Percentiles rank a stretch among this genome's conserved stretches.
Evolutionary conservation across 2,329 filamentous ascomycete genomes (phyloP).

Genomic region (Aotearoamyces nothofagi): DNA sequence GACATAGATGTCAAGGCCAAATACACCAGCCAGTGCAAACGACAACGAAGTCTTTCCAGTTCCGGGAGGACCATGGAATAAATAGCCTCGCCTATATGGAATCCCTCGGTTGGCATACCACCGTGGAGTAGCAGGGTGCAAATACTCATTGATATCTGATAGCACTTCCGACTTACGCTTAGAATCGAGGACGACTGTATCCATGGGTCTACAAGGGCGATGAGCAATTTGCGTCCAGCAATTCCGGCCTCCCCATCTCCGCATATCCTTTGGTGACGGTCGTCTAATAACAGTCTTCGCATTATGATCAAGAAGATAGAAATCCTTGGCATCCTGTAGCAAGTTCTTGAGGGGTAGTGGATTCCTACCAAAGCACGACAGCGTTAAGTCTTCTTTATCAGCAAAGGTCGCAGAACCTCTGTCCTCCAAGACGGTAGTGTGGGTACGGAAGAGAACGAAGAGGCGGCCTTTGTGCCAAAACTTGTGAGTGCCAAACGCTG

Average conservation of each 20-base stretch:
- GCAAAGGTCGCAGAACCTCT: slow-evolving; percentile 25
- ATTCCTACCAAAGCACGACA: slow-evolving; percentile 37
- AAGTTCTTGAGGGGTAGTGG: slow-evolving; percentile 38
- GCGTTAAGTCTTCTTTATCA: slow-evolving; percentile 34
- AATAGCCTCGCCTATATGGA: slow-evolving; percentile 60
- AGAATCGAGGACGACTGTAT: slow-evolving; percentile 59
- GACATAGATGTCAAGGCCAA: slow-evolving; percentile 51
- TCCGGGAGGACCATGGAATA: slow-evolving; percentile 63
- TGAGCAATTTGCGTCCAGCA: slow-evolving; percentile 42
- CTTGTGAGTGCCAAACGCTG: slow-evolving; percentile 33
- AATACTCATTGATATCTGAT: slow-evolving; percentile 62
- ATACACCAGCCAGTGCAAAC: slow-evolving; percentile 49
- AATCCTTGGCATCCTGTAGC: slow-evolving; percentile 34
- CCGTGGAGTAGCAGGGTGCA: slow-evolving; percentile 50
- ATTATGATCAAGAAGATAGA: slow-evolving; percentile 34
- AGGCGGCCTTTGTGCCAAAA: slow-evolving; percentile 39
- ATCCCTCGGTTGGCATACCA: slow-evolving; percentile 70
- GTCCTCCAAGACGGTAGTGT: background rate
- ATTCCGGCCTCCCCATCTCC: slow-evolving; percentile 27
- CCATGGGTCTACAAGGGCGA: slow-evolving; percentile 54
- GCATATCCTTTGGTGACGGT: slow-evolving; percentile 29
- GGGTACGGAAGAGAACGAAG: slow-evolving; percentile 17
- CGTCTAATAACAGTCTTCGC: slow-evolving; percentile 44
- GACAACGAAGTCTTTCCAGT: slow-evolving; percentile 59
- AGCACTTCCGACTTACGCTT: slow-evolving; percentile 51